Percentiles rank a stretch among this genome's conserved stretches.
phyloP scores from a whole-genome alignment of 176 grass and related monocot species.

The Metroxylon sagu region DNA sequence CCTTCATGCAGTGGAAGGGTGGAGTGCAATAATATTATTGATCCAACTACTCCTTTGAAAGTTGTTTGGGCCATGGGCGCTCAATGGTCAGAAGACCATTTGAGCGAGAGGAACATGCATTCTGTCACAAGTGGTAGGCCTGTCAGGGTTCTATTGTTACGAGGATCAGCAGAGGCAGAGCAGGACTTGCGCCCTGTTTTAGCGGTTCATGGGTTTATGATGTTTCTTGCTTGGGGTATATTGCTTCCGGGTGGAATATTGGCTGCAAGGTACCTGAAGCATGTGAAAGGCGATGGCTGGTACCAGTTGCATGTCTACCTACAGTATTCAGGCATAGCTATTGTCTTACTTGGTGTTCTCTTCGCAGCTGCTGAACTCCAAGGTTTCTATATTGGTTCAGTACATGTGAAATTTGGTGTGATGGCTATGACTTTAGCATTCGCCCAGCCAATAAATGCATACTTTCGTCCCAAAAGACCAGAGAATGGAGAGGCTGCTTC shows the following conservation, averaged over 20 bases:
- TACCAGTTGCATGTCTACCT: conserved; percentile 69
- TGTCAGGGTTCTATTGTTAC: conserved; percentile 39
- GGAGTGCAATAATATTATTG: conserved; percentile 73
- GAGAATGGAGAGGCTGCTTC: conserved; percentile 30
- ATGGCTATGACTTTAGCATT: conserved; percentile 31
- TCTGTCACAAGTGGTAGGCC: conserved; percentile 65
- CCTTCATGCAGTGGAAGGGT: conserved; percentile 54
- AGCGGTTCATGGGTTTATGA: conserved; percentile 87
- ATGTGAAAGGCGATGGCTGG: conserved; percentile 61
- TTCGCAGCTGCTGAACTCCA: conserved; percentile 74
- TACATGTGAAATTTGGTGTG: conserved; percentile 68
- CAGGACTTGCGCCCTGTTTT: conserved; percentile 70
- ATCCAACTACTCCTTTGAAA: conserved; percentile 64
- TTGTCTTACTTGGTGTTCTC: conserved; percentile 67
- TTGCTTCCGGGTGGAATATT: conserved; percentile 60
- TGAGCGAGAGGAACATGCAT: conserved; percentile 69
- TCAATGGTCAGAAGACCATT: conserved; percentile 43
- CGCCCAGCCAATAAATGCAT: conserved; percentile 64
- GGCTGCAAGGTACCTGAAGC: conserved; percentile 66
- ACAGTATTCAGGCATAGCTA: conserved; percentile 58
- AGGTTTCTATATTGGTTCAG: conserved; percentile 51
- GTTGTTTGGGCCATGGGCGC: conserved; percentile 80
- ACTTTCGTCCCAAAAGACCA: conserved; percentile 39
- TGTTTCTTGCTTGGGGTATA: conserved; percentile 89
- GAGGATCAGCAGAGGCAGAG: conserved; percentile 56